phyloP scores from a whole-genome alignment of 306 rosid genomes.

The Bauhinia variegata region DNA sequence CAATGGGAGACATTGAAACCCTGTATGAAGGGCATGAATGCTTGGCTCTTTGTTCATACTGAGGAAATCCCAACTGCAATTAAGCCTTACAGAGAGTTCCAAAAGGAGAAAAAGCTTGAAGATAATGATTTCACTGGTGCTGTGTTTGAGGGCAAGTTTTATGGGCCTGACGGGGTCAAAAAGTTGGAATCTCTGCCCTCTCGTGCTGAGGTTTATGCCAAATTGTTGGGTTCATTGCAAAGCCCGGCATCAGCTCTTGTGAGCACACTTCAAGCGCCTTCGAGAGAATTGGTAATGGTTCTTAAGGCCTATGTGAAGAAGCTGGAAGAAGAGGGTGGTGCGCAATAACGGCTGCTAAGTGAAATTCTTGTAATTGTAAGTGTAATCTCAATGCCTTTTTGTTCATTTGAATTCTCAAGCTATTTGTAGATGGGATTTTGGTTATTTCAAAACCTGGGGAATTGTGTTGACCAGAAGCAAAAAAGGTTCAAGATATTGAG shows the following conservation, averaged over 20 bases:
- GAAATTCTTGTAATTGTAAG: slow-evolving; percentile 25
- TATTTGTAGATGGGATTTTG: slow-evolving; percentile 25
- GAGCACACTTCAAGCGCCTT: slow-evolving; percentile 81
- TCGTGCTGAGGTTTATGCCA: slow-evolving; percentile 78
- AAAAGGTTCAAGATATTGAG: neutral
- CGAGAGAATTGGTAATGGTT: slow-evolving; percentile 73
- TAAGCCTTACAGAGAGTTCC: slow-evolving; percentile 83
- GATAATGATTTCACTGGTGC: slow-evolving; percentile 84
- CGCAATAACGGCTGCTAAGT: slow-evolving; percentile 35
- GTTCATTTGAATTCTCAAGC: slow-evolving; percentile 18
- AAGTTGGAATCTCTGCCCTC: slow-evolving; percentile 72
- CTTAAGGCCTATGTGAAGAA: slow-evolving; percentile 78
- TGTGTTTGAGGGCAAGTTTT: slow-evolving; percentile 88
- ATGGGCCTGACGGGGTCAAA: slow-evolving; percentile 77
- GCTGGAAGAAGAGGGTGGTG: slow-evolving; percentile 62
- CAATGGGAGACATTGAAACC: slow-evolving; percentile 78
- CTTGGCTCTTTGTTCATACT: slow-evolving; percentile 87
- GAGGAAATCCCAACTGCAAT: slow-evolving; percentile 88
- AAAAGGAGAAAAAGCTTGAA: slow-evolving; percentile 84
- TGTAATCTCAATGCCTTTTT: slow-evolving; percentile 24
- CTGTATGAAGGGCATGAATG: slow-evolving; percentile 96
- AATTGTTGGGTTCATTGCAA: slow-evolving; percentile 67
- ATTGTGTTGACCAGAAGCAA: neutral
- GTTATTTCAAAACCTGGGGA: slow-evolving; percentile 17
- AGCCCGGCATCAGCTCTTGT: slow-evolving; percentile 73